Evolutionary conservation across 495 filamentous ascomycete genomes (phyloP), one percentile per base, ranked within the genome.

Genomic region (Friedmanniomyces simplex): DNA sequence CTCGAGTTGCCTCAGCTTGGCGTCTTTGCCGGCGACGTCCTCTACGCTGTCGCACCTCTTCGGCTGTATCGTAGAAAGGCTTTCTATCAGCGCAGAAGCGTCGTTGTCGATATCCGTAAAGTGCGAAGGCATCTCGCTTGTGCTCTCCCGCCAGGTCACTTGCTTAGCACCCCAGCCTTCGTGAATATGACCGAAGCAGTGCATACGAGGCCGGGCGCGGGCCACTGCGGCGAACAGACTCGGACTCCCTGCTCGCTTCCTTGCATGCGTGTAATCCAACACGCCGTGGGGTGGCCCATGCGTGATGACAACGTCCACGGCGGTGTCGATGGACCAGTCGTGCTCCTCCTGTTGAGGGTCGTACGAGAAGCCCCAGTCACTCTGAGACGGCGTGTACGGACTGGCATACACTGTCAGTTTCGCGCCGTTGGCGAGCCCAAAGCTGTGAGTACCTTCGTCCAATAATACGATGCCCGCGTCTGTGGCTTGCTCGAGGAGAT

Each of bases 101-200:
- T 73, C 64, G 68, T 21, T 72, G 73, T 62, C 72, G 47, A 70
- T 57, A 63, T 80, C 45, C 62, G 74, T 65, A 26, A 49, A 57
- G 32, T 57, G 46, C 26, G 54, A 50, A 5, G 46, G 43, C 2
- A 24, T 34, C 8, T 56, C 52, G 48, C 67, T 68, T 66, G 74
- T 64, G 58, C 59, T 48, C 69, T 80, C 71, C 4, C 30, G 25
- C 64, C 86, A 89, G 5, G 67, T 66, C 0, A 83, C 75, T 26
- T 81, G 63, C 55, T 76, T 74, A 2, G 78, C 84, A 16, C 87
- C 87, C 77, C 83, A 87, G 0, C 75, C 84, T 65, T 89, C 85
- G 61, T 87, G 85, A 26, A 88, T 86, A 66, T 88, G 85, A 6
- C 85, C 84, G 58, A 88, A 89, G 63, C 82, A 87, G 66, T 87